Evolutionary conservation across 176 grass and related monocot genomes (phyloP), one percentile per base, ranked within the genome.

Genomic region (Areca catechu): DNA sequence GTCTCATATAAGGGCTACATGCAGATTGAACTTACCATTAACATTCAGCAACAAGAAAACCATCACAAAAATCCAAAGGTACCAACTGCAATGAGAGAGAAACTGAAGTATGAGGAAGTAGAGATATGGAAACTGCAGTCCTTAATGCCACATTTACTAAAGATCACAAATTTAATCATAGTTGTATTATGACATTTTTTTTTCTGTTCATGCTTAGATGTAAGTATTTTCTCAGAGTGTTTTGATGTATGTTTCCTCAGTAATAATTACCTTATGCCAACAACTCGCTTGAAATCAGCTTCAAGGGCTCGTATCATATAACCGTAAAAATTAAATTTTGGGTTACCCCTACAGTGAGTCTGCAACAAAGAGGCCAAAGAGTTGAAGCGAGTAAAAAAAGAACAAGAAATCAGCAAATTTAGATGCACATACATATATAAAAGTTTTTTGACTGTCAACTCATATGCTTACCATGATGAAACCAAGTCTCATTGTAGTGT

Each of bases 281-380:
- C 83, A 37, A 97, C 93, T 78, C 74, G 88, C 78, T 82, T 97
- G 62, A 88, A 88, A 80, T 97, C 87, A 15, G 17, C 48, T 70
- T 91, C 86, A 10, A 97, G 50, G 48, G 84, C 87, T 82, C 87
- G 89, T 24, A 85, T 66, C 93, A 97, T 97, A 56, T 91, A 97
- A 15, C 70, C 70, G 34, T 91, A 91, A 53, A 97, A 97, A 18
- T 91, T 78, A 24, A 91, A 97, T 54, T 85, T 97, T 4, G 65
- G 68, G 53, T 88, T 81, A 5, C 72, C 71, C 29, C n/a, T 63
- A 1, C 93, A 97, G 0, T 97, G 93, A 68, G 64, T 82, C 93
- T 97, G 58, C 10, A 50, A 62, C 68, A 43, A 10, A 43, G 34
- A 43, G 34, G 34, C 34, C 34, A 12, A 43, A 43, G 34, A 12